Evolutionary conservation across 2,329 filamentous ascomycete genomes (phyloP), one percentile per base, ranked within the genome.

Genomic region (Diaporthe helianthi): DNA sequence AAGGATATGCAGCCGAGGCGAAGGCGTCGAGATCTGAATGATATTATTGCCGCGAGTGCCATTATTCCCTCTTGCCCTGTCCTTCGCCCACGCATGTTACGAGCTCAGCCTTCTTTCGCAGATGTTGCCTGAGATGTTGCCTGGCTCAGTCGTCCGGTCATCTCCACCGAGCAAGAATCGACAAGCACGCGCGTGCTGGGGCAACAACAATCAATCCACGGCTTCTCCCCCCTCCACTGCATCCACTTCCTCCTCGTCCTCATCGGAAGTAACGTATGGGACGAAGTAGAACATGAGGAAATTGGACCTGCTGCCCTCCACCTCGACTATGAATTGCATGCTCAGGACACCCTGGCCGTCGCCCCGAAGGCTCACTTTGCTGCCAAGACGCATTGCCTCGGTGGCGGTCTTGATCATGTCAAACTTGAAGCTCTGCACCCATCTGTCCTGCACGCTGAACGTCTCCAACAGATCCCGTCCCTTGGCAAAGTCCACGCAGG

Each of bases 311-410:
- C 87, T 86, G 8, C 87, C 87, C 71, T 96, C 93, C 51, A 94
- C 85, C 77, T 98, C 93, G 19, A 99, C 91, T 92, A 99, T 96
- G 76, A 98, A 98, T 77, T 99, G 96, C 78, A 98, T 82, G 79
- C 93, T 98, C 73, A 99, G 80, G 36, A 99, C 95, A 0, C 96
- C 95, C 77, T 97, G 93, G 2, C 87, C 85, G 79, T 99, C 96
- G 0, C 93, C 91, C 19, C 96, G 86, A 71, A 99, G 86, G 77
- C 94, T 97, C 69, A 98, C 94, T 80, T 98, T 99, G 76, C 88
- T 94, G 5, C 94, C 93, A 46, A 94, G 88, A 54, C 91, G 90
- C 95, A 99, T 98, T n/a, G 96, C 95, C 73, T 95, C 90, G 54
- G 89, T 89, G 0, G 95, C 94, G 73, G 92, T 92, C 78, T 93